Percentiles rank a stretch among this genome's conserved stretches.
Conservation (phyloP, 176 grass and related monocot species). For the Lolium multiflorum region DNA sequence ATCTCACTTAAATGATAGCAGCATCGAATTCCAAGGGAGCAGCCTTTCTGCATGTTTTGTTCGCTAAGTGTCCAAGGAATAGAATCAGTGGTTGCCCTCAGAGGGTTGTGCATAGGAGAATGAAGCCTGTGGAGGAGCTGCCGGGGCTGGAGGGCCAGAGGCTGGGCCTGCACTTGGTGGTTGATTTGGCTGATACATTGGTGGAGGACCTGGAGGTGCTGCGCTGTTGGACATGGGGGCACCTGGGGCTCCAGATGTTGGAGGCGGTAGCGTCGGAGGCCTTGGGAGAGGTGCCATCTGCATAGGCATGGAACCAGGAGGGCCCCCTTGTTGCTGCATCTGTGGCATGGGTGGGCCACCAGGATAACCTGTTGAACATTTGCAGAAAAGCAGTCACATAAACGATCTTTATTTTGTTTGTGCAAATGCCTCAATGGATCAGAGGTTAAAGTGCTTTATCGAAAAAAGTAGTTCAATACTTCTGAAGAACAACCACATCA, state of each 20-base stretch:
- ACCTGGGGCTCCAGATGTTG: constrained; percentile 56
- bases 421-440: constrained; percentile 23
- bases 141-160: constrained; percentile 53
- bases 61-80: background rate
- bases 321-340: background rate
- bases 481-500: background rate
- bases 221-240: constrained; percentile 41
- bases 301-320: constrained; percentile 62
- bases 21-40: constrained; percentile 4
- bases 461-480: constrained; percentile 6
- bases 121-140: constrained; percentile 35
- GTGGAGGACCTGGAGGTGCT: constrained; percentile 40
- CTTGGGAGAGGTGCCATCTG: constrained; percentile 63
- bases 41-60: constrained; percentile 11
- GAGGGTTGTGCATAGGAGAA: constrained; percentile 54
- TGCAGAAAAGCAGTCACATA: background rate
- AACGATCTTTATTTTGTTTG: background rate
- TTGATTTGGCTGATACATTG: constrained; percentile 65
- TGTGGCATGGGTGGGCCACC: constrained; percentile 17
- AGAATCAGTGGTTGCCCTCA: constrained; percentile 55
- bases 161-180: constrained; percentile 34
- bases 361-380: constrained; percentile 62
- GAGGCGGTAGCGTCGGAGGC: constrained; percentile 59
- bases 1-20: constrained; percentile 5
- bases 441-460: background rate